A percentile compares a stretch with the other conserved stretches of the same genome.
Evolutionary conservation across 306 rosid species (phyloP).

Genomic region (Lablab purpureus): DNA sequence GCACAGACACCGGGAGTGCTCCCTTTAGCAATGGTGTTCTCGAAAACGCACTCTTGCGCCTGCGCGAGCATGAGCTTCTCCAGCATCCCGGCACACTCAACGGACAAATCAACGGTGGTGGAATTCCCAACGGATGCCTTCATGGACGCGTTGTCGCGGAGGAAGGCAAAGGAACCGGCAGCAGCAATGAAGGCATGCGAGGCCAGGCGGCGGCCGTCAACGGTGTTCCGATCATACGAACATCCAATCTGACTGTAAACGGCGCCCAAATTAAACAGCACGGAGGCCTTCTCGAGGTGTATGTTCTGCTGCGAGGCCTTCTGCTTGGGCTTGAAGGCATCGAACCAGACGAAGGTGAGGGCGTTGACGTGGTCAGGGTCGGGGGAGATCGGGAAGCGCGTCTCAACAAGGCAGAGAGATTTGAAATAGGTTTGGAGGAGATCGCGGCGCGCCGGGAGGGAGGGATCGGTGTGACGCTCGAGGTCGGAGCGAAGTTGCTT

Average conservation of each 20-base stretch:
- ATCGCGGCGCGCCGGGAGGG: slow-evolving; percentile 87
- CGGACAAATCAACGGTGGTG: slow-evolving; percentile 81
- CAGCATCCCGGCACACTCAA: slow-evolving; percentile 90
- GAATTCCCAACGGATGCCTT: slow-evolving; percentile 83
- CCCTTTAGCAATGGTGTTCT: slow-evolving; percentile 91
- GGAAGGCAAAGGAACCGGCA: slow-evolving; percentile 79
- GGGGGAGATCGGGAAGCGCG: slow-evolving; percentile 94
- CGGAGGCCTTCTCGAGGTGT: slow-evolving; percentile 90
- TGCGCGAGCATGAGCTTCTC: slow-evolving; percentile 97
- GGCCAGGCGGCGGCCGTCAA: slow-evolving; percentile 82
- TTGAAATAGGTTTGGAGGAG: slow-evolving; percentile 76
- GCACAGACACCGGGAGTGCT: slow-evolving; percentile 98
- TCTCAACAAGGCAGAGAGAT: slow-evolving; percentile 88
- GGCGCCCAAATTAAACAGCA: slow-evolving; percentile 87
- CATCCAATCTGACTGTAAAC: slow-evolving; percentile 91
- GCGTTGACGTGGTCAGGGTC: slow-evolving; percentile 84
- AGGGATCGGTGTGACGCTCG: slow-evolving; percentile 89
- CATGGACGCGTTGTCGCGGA: slow-evolving; percentile 81
- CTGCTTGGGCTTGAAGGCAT: slow-evolving; percentile 82
- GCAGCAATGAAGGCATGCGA: slow-evolving; percentile 86
- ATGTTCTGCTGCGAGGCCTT: slow-evolving; percentile 97
- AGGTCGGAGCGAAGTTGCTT: slow-evolving; percentile 82
- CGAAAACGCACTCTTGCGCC: slow-evolving; percentile 97
- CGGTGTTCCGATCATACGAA: slow-evolving; percentile 79
- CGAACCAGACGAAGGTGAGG: slow-evolving; percentile 86